These are phyloP conservation scores for Fusarium coffeatum DNA, from an alignment of 2,329 filamentous ascomycete genomes.

Conservation along the genomic window DNA sequence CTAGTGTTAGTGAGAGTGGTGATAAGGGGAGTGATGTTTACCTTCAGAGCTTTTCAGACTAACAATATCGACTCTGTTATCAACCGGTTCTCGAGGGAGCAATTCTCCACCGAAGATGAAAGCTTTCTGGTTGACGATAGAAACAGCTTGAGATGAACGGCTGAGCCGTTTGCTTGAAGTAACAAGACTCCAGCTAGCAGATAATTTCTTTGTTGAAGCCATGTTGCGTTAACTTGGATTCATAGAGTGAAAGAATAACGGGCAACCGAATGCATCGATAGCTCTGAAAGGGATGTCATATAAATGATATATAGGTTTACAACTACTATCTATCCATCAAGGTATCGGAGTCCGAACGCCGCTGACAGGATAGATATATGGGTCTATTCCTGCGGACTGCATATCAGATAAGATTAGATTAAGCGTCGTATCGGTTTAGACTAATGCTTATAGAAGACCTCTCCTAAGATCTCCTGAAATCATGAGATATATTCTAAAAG, in stretches of 20 bases:
- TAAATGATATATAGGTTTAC: rapidly evolving
- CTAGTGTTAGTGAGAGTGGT: background rate
- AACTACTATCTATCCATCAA: background rate
- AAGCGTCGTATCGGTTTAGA: rapidly evolving
- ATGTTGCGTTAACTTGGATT: background rate
- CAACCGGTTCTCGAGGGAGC: background rate
- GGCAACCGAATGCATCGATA: no score
- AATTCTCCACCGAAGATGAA: conserved; percentile 16
- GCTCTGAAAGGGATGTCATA: background rate
- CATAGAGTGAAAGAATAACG: no score
- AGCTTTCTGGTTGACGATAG: background rate
- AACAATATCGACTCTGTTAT: background rate
- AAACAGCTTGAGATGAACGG: conserved; percentile 4
- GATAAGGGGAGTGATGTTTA: rapidly evolving
- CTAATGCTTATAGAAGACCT: rapidly evolving
- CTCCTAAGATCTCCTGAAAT: rapidly evolving
- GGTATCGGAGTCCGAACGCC: background rate
- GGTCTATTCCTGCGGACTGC: background rate
- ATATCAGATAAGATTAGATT: no score
- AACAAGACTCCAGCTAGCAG: background rate
- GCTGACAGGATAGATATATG: background rate
- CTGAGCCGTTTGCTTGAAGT: background rate
- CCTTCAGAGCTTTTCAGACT: rapidly evolving
- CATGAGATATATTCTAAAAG: rapidly evolving
- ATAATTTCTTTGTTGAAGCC: background rate